Evolutionary conservation across 2,329 filamentous ascomycete species (phyloP).

Genomic region (Nemania sp.): DNA sequence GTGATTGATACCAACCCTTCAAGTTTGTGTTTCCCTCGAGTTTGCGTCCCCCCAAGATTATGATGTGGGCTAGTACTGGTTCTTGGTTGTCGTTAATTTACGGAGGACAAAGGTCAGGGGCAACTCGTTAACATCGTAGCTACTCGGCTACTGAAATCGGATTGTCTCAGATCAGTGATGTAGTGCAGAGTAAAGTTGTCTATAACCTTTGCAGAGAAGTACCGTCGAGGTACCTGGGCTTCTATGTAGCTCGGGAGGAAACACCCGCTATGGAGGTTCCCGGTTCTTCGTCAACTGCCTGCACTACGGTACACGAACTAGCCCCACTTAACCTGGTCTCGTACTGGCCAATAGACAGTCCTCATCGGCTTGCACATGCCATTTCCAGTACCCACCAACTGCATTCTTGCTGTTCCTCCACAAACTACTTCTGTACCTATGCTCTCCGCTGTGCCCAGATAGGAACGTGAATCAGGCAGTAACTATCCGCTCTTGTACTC

Average conservation of each 20-base stretch:
- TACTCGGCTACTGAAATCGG: no score
- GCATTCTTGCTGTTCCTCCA: conserved; percentile 13
- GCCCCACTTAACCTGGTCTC: conserved; percentile 3
- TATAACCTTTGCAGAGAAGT: neutral
- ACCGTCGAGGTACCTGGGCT: neutral
- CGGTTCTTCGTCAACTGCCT: conserved; percentile 6
- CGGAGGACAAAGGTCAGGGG: no score
- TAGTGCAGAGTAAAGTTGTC: neutral
- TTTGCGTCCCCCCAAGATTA: no score
- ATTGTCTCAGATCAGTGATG: no score
- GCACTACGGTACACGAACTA: no score
- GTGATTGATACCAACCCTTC: neutral
- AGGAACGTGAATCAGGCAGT: no score
- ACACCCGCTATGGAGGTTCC: neutral
- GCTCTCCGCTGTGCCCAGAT: no score
- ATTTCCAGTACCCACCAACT: conserved; percentile 14
- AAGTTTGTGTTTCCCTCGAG: neutral
- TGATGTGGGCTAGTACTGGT: no score
- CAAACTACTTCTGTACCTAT: neutral
- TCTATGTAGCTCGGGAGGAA: neutral
- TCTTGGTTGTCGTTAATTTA: no score
- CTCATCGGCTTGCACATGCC: neutral
- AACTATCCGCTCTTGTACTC: conserved; percentile 4
- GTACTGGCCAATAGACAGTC: conserved; percentile 5
- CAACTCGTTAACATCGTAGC: no score